A percentile compares a stretch with the other conserved stretches of the same genome.
phyloP scores from a whole-genome alignment of 192 early-diverging fungal genomes.

The Jimgerdemannia lactiflua region DNA sequence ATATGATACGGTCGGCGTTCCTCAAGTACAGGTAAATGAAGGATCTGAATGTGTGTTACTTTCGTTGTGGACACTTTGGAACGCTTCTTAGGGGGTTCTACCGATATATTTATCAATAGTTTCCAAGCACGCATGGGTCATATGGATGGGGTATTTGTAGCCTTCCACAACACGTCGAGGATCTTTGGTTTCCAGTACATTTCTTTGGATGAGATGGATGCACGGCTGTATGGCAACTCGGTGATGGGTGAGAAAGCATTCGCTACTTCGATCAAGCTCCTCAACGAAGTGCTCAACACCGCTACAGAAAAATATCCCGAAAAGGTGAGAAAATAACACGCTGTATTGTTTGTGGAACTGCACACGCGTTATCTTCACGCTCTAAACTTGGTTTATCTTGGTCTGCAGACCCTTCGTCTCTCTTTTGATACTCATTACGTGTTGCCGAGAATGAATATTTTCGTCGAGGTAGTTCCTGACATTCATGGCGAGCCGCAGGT shows the following conservation, averaged over 20 bases:
- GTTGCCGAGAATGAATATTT: slow-evolving; percentile 32
- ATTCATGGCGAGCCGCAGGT: slow-evolving; percentile 16
- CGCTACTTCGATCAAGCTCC: slow-evolving; percentile 52
- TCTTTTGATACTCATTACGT: slow-evolving; percentile 41
- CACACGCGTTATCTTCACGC: background rate
- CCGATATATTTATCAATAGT: slow-evolving; percentile 34
- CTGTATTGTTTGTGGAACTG: background rate
- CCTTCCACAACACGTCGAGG: slow-evolving; percentile 86
- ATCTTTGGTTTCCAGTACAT: slow-evolving; percentile 98
- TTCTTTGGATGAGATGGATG: slow-evolving; percentile 79
- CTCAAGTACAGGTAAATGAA: slow-evolving; percentile 69
- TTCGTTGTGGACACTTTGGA: background rate
- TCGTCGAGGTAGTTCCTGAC: slow-evolving; percentile 51
- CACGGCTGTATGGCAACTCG: slow-evolving; percentile 66
- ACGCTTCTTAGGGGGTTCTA: background rate
- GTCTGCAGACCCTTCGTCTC: slow-evolving; percentile 39
- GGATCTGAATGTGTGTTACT: too few relatives aligned
- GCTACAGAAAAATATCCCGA: slow-evolving; percentile 56
- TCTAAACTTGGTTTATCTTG: background rate
- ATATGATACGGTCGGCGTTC: slow-evolving; percentile 90
- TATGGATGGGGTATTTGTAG: slow-evolving; percentile 95
- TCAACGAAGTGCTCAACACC: slow-evolving; percentile 63
- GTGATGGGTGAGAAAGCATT: slow-evolving; percentile 72
- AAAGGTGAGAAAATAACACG: slow-evolving; percentile 23
- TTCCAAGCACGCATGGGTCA: slow-evolving; percentile 91